phyloP scores from a whole-genome alignment of 1,284 basidiomycete species.

The Malassezia caprae region DNA sequence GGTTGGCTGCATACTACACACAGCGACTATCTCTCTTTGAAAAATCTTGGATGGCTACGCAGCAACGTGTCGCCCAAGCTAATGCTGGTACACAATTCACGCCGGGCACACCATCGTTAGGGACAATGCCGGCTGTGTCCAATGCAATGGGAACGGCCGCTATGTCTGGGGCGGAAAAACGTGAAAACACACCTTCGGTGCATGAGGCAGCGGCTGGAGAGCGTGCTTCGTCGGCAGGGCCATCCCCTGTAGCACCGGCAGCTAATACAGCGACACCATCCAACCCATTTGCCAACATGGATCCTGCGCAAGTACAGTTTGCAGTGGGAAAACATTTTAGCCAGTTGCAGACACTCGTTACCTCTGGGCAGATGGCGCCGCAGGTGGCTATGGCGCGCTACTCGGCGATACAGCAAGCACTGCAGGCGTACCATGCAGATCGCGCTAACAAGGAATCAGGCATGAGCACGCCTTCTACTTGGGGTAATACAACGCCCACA shows the following conservation, averaged over 20 bases:
- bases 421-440: slow-evolving; percentile 16
- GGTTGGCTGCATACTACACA: slow-evolving; percentile 32
- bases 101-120: background rate
- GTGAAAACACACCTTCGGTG: background rate
- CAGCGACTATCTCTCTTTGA: slow-evolving; percentile 35
- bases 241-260: background rate
- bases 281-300: slow-evolving; percentile 23
- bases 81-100: background rate
- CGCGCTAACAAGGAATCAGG: background rate
- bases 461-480: background rate
- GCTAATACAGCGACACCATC: slow-evolving; percentile 15
- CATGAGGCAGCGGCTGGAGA: slow-evolving; percentile 1
- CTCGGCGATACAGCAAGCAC: slow-evolving; percentile 31
- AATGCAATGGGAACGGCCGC: slow-evolving; percentile 6
- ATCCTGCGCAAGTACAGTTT: slow-evolving; percentile 14
- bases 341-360: slow-evolving; percentile 30
- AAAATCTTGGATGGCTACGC: slow-evolving; percentile 33
- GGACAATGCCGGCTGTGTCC: background rate
- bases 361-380: slow-evolving; percentile 29
- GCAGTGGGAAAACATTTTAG: slow-evolving; percentile 28
- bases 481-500: background rate
- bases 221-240: background rate
- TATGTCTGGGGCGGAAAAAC: slow-evolving; percentile 2
- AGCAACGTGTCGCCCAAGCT: background rate
- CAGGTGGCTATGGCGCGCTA: slow-evolving; percentile 37